Base-by-base conservation (phyloP, 495 filamentous ascomycete species). In the Penicillium lagena region DNA sequence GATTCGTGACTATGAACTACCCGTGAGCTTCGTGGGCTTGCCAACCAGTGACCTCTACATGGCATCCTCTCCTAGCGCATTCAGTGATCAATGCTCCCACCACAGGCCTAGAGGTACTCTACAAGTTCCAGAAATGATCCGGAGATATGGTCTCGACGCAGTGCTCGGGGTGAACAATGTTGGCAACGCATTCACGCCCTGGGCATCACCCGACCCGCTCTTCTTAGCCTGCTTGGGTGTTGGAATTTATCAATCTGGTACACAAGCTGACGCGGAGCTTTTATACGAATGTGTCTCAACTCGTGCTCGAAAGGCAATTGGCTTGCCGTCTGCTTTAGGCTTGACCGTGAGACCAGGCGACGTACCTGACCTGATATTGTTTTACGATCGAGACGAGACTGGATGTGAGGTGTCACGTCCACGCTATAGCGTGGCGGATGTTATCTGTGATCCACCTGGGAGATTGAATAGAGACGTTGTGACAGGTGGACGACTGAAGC, bases 41-140 rank as follows among this genome's bases (percentile, higher is more conserved):
- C 84, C 83, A 7, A 86, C 79, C 0, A 85, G 80, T n/a, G 85
- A 90, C 57, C 46, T 85, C 6, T 87, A 81, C 51, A 88, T 88
- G 81, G 84, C 85, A 67, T 66, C 78, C 12, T 60, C 72, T 15
- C 71, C 76, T 6, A 17, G 29, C 15, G 35, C 62, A 15, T 22
- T 4, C 4, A 22, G 22, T 22, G 22, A 6, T 22, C 35, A 39
- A 8, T 43, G 49, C 1, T 44, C 56, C n/a, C 46, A 57, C 11
- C 42, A 59, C 31, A 60, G 68, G 11, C 62, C 68, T 0, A 62
- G 81, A 45, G 82, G 81, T 1, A 88, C 85, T 2, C 62, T 89
- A 9, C 74, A 75, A 13, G 66, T 88, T 6, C 72, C 77, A 1
- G 65, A 79, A 1, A 69, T 89, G 74, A 85, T 89, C 28, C 63